These are phyloP conservation scores for Rehmannia glutinosa DNA, from an alignment of 257 asterid species.

Conservation along the genomic window DNA sequence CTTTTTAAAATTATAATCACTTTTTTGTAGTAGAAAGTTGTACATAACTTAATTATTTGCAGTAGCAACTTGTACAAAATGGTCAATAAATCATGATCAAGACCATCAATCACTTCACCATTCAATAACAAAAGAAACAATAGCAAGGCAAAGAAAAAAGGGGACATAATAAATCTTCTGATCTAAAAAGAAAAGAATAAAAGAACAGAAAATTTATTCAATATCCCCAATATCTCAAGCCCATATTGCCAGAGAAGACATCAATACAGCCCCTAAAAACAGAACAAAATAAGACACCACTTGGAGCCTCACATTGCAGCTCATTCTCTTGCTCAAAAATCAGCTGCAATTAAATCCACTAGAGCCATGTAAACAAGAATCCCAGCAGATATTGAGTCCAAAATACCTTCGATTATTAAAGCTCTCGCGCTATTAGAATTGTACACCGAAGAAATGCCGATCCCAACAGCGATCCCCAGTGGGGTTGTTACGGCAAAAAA, in stretches of 20 bases:
- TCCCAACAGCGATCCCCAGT: conserved; percentile 68
- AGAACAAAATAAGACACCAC: conserved; percentile 62
- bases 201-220: neutral
- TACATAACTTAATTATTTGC: no score
- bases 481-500: conserved; percentile 91
- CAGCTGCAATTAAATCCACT: conserved; percentile 90
- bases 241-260: conserved; percentile 88
- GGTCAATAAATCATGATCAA: neutral
- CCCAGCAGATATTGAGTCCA: conserved; percentile 89
- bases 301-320: conserved; percentile 83
- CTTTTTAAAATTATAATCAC: no score
- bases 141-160: neutral
- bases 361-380: conserved; percentile 89
- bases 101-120: conserved; percentile 2
- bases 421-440: conserved; percentile 79
- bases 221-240: no score
- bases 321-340: conserved; percentile 94
- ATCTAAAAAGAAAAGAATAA: neutral
- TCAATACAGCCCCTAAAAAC: conserved; percentile 77
- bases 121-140: conserved; percentile 1
- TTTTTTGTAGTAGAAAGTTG: no score
- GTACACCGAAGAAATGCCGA: conserved; percentile 55
- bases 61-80: no score
- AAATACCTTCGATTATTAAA: conserved; percentile 60
- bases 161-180: no score